Conservation (phyloP, 164 flowering plant species). For the Warburgia ugandensis region DNA sequence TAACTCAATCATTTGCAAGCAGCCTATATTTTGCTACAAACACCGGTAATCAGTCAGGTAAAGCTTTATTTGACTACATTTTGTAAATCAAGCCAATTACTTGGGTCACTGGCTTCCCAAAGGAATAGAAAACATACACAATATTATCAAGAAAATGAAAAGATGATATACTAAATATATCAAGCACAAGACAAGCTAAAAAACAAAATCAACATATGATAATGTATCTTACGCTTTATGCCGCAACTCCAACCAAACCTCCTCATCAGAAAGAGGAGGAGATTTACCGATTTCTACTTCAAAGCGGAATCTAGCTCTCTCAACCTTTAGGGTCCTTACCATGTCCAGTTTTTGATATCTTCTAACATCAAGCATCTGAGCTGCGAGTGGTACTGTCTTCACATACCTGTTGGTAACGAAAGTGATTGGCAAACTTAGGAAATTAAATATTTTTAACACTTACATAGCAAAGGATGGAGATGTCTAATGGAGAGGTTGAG, state of each 20-base stretch:
- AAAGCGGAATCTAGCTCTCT: slow-evolving; percentile 60
- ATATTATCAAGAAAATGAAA: slow-evolving; percentile 5
- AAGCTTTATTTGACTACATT: too few relatives aligned
- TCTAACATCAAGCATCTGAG: slow-evolving; percentile 83
- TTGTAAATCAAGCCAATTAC: too few relatives aligned
- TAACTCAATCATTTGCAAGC: too few relatives aligned
- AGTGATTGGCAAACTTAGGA: background rate
- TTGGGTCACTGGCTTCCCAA: too few relatives aligned
- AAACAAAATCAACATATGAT: background rate
- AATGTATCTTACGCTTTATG: slow-evolving; percentile 73
- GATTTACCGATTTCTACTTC: slow-evolving; percentile 95
- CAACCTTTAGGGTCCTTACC: slow-evolving; percentile 60
- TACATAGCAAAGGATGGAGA: background rate
- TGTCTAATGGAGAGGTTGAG: too few relatives aligned
- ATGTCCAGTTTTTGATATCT: slow-evolving; percentile 85
- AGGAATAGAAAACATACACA: too few relatives aligned
- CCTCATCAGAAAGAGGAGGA: slow-evolving; percentile 94
- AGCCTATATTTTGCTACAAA: too few relatives aligned
- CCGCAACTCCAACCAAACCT: slow-evolving; percentile 70
- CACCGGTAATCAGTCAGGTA: too few relatives aligned
- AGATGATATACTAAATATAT: slow-evolving; percentile 1
- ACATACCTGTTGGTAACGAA: slow-evolving; percentile 59
- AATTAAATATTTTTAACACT: background rate
- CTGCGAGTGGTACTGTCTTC: slow-evolving; percentile 94
- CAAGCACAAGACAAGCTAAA: background rate